Percentiles rank a stretch among this genome's conserved stretches.
Conservation (phyloP, 192 early-diverging fungal species). For the Gamsiella multidivaricata region DNA sequence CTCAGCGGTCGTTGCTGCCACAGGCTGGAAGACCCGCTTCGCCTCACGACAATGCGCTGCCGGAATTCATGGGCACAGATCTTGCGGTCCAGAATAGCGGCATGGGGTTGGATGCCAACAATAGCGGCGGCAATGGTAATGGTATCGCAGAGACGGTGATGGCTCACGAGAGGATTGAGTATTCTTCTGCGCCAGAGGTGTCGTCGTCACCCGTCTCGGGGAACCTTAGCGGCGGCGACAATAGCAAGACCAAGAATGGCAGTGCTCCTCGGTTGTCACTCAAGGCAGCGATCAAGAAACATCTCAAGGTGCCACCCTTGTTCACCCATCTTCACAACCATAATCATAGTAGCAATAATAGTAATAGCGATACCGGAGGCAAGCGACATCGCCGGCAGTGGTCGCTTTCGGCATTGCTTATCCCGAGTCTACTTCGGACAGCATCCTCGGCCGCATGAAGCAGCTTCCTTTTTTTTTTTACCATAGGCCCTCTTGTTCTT, state of each 20-base stretch:
- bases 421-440: constrained; percentile 2
- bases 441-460: constrained; percentile 20
- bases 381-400: constrained; percentile 13
- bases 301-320: constrained; percentile 19
- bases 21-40: too few relatives aligned
- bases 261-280: background rate
- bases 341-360: background rate
- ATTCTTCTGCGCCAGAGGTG: too few relatives aligned
- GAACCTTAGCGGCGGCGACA: background rate
- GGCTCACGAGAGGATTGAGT: too few relatives aligned
- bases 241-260: background rate
- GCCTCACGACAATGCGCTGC: too few relatives aligned
- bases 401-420: constrained; percentile 5
- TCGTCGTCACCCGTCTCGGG: too few relatives aligned
- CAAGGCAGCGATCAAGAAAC: constrained; percentile 8
- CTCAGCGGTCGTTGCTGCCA: background rate
- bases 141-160: too few relatives aligned
- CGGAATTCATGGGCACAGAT: too few relatives aligned
- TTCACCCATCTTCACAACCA: background rate
- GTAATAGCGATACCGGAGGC: background rate
- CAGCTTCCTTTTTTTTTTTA: too few relatives aligned
- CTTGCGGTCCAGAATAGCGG: too few relatives aligned
- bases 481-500: background rate
- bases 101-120: too few relatives aligned
- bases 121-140: too few relatives aligned